Evolutionary conservation across 306 rosid species (phyloP).

Genomic region (Gillenia trifoliata): DNA sequence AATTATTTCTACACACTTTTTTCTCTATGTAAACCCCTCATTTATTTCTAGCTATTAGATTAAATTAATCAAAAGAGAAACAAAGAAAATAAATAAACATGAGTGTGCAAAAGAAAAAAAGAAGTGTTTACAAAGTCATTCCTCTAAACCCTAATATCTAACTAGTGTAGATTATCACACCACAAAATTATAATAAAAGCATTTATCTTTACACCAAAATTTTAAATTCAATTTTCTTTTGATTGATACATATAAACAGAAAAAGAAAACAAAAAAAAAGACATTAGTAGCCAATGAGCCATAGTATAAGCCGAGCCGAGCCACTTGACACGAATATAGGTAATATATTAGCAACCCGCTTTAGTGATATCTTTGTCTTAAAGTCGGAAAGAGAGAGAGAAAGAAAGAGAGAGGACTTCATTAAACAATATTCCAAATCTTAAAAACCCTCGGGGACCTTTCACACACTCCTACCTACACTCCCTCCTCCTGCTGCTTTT

Average conservation of each 20-base stretch:
- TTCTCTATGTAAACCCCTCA: no score
- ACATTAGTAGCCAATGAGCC: background rate
- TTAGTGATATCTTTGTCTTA: constrained; percentile 45
- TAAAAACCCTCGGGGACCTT: constrained; percentile 18
- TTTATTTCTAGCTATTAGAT: no score
- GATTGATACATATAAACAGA: background rate
- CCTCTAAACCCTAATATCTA: no score
- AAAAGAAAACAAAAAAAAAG: background rate
- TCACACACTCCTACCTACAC: constrained; percentile 23
- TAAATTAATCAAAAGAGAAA: no score
- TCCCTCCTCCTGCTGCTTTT: constrained; percentile 31
- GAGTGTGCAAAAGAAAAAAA: no score
- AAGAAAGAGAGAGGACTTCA: background rate
- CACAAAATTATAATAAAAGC: no score
- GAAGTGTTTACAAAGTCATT: no score
- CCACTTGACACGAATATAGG: constrained; percentile 28
- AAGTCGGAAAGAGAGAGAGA: background rate
- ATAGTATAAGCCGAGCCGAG: constrained; percentile 23
- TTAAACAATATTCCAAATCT: constrained; percentile 50
- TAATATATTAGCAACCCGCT: background rate
- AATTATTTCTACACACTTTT: no score
- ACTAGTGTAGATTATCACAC: background rate
- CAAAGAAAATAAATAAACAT: no score
- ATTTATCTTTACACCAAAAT: accelerated
- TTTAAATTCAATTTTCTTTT: background rate